These are phyloP conservation scores for Magnusiomyces suaveolens DNA, from an alignment of 1,139 yeast species.

Conservation along the genomic window DNA sequence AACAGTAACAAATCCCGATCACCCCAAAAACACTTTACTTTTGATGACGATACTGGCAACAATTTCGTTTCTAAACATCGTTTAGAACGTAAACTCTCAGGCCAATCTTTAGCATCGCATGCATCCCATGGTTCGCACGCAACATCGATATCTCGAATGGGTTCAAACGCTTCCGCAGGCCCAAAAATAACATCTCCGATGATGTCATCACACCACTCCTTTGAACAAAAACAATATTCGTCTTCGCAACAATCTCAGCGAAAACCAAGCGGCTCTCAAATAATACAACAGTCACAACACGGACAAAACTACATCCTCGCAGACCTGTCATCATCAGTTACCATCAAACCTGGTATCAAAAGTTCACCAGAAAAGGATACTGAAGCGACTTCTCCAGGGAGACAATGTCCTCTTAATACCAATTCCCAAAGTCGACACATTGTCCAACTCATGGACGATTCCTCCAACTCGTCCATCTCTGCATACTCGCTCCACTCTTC, in stretches of 20 bases:
- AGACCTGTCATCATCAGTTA: background rate
- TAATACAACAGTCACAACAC: background rate
- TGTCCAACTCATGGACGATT: constrained; percentile 4
- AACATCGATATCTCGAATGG: background rate
- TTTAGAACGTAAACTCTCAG: background rate
- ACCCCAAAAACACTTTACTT: constrained; percentile 3
- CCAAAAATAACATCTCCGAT: background rate
- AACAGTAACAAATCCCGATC: background rate
- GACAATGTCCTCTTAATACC: background rate
- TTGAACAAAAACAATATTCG: background rate
- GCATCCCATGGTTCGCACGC: background rate
- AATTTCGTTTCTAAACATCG: background rate
- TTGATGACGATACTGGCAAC: constrained; percentile 3
- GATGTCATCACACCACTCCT: background rate
- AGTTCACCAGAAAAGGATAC: background rate
- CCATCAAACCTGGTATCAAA: background rate
- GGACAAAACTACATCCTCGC: background rate
- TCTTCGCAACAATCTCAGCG: background rate
- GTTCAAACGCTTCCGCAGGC: background rate
- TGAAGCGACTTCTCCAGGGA: background rate
- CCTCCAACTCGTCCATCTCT: constrained; percentile 9
- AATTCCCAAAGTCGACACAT: background rate
- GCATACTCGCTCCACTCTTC: constrained; percentile 11
- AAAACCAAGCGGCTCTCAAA: background rate
- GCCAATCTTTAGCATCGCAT: background rate